A percentile compares a stretch with the other conserved stretches of the same genome.
Conservation (phyloP, 139 green algal genomes). For the Picochlorum sp. region DNA sequence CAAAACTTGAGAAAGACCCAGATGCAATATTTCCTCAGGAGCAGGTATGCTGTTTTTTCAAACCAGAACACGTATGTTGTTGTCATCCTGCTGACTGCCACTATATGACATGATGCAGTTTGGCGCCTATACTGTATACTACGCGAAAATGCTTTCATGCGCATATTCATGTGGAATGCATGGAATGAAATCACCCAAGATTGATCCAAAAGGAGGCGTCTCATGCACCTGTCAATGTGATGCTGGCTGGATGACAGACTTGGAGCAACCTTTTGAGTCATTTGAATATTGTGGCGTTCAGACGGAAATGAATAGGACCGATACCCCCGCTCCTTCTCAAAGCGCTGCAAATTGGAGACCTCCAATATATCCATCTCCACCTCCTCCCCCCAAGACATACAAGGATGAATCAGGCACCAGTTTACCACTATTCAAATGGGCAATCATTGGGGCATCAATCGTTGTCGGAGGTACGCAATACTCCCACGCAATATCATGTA, state of each 20-base stretch:
- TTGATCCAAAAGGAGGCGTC: background rate
- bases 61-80: too few species aligned
- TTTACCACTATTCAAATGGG: background rate
- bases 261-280: slow-evolving; percentile 3
- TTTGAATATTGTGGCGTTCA: slow-evolving; percentile 7
- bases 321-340: background rate
- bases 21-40: background rate
- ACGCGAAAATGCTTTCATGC: background rate
- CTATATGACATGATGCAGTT: background rate
- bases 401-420: background rate
- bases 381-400: slow-evolving; percentile 9
- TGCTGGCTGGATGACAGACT: slow-evolving; percentile 5
- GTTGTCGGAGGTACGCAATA: background rate
- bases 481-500: too few species aligned
- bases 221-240: slow-evolving; percentile 11
- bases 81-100: too few species aligned
- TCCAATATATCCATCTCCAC: background rate
- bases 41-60: background rate
- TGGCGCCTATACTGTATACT: background rate
- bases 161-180: slow-evolving; percentile 3
- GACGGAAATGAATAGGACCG: background rate
- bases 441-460: background rate
- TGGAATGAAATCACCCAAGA: background rate
- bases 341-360: background rate
- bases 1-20: background rate